Base-by-base conservation (phyloP, 352 stramenopile species). In the Globisporangium polare region DNA sequence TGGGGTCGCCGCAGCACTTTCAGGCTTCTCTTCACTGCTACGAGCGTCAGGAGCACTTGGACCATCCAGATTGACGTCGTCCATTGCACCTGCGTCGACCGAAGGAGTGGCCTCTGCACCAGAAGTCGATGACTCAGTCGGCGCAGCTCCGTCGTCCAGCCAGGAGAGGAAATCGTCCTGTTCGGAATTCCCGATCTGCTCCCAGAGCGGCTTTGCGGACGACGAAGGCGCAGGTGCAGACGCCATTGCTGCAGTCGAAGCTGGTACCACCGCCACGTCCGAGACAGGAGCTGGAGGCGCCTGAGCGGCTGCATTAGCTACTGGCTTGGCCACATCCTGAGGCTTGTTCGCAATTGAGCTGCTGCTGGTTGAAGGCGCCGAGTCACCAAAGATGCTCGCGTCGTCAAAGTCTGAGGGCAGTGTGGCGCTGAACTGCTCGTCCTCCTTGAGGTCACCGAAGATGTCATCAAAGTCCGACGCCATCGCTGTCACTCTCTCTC, bases 141-240 rank as follows among this genome's bases (percentile, higher is more conserved):
- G 18, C 7, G 46, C 17, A 43, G 49, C 49, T 2, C 67, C 78
- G 42, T 89, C 82, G 66, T 94, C 83, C 1, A 94, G 71, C 86
- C 83, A 94, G 4, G 83, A 92, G 39, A 93, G 47, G 56, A 94
- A 93, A 46, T 93, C 86, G 33, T 89, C 81, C 37, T 83, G 68
- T 17, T 77, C 74, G 1, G 35, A 29, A 42, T 64, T 70, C 22
- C 63, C 58, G 50, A 76, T 75, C 20, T 73, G 61, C 26, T 69
- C 62, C 70, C 67, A 77, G n/a, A 42, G 22, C 3, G 52, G 42
- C 24, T 58, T 62, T 65, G 12, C 42, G n/a, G 60, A n/a, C 42
- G 56, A 58, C 50, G 60, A 53, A 45, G 49, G 39, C 18, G 41
- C 50, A 41, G 45, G 13, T 22, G 46, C 13, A 22, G 46, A 20